Percentiles rank a stretch among this genome's conserved stretches.
Evolutionary conservation across 306 rosid genomes (phyloP).

Genomic region (Argentina anserina): DNA sequence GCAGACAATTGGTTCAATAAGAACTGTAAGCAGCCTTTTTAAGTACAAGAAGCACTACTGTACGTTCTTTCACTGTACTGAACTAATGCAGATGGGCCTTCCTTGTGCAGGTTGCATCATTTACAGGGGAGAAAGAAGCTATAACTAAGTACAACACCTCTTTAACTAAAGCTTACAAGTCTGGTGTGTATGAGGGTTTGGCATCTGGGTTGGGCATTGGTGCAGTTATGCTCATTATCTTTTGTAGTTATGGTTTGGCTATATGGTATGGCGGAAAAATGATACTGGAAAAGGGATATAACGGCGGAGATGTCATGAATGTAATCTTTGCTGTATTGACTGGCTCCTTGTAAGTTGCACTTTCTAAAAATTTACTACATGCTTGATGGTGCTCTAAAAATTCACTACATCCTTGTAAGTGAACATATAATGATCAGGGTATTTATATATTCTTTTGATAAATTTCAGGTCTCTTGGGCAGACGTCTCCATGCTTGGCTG

Average conservation of each 20-base stretch:
- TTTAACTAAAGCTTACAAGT: constrained; percentile 15
- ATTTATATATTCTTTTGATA: background rate
- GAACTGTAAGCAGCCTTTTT: constrained; percentile 17
- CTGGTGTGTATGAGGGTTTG: constrained; percentile 22
- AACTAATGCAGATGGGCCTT: background rate
- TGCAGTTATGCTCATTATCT: background rate
- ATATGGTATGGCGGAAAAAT: constrained; percentile 22
- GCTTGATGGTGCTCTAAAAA: background rate
- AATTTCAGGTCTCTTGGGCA: constrained; percentile 48
- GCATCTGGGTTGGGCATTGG: constrained; percentile 21
- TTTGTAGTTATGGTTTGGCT: constrained; percentile 20
- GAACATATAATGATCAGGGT: background rate
- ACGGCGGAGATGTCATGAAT: constrained; percentile 26
- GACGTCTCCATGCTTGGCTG: constrained; percentile 49
- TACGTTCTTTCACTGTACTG: background rate
- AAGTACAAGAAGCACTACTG: background rate
- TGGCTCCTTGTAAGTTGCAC: constrained; percentile 21
- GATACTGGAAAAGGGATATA: constrained; percentile 21
- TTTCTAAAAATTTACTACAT: background rate
- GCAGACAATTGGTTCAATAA: constrained; percentile 32
- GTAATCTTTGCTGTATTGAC: constrained; percentile 24
- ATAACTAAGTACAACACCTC: background rate
- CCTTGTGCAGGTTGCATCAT: constrained; percentile 26
- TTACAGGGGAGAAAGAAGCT: constrained; percentile 34
- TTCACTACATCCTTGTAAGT: background rate